A percentile compares a stretch with the other conserved stretches of the same genome.
phyloP scores from a whole-genome alignment of 805 yeast species.

The Saccharomycopsis schoenii region DNA sequence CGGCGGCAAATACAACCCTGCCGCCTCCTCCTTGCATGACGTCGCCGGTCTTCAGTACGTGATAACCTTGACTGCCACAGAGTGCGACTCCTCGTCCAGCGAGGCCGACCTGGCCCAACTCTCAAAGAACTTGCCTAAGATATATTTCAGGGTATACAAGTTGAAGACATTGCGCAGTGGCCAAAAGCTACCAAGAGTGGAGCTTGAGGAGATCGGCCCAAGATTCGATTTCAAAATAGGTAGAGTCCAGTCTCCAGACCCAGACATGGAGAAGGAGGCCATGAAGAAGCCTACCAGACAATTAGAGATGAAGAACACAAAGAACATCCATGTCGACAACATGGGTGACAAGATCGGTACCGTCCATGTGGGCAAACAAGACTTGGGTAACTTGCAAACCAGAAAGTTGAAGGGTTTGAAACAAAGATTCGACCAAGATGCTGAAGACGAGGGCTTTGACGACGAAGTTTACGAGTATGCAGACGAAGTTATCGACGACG shows the following conservation, averaged over 20 bases:
- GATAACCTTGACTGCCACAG: constrained; percentile 64
- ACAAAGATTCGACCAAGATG: constrained; percentile 67
- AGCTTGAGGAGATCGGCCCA: constrained; percentile 92
- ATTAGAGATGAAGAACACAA: constrained; percentile 69
- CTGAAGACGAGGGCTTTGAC: constrained; percentile 32
- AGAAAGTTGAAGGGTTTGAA: constrained; percentile 98
- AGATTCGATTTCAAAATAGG: constrained; percentile 90
- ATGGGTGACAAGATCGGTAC: constrained; percentile 97
- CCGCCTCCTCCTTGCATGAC: constrained; percentile 63
- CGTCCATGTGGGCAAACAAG: constrained; percentile 94
- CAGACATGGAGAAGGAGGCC: constrained; percentile 90
- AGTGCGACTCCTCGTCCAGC: background rate
- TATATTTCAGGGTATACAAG: constrained; percentile 85
- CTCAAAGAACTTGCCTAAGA: constrained; percentile 55
- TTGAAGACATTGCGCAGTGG: constrained; percentile 73
- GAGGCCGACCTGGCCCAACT: constrained; percentile 50
- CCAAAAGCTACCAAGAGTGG: constrained; percentile 89
- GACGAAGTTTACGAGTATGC: constrained; percentile 42
- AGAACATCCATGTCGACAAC: constrained; percentile 77
- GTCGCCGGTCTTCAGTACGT: constrained; percentile 93
- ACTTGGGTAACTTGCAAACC: constrained; percentile 80
- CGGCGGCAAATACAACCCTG: constrained; percentile 46
- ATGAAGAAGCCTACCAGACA: constrained; percentile 60
- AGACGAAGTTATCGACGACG: constrained; percentile 22
- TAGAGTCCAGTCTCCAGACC: constrained; percentile 68